Evolutionary conservation across 257 asterid species (phyloP), one percentile per base, ranked within the genome.

Genomic region (Penstemon davidsonii): DNA sequence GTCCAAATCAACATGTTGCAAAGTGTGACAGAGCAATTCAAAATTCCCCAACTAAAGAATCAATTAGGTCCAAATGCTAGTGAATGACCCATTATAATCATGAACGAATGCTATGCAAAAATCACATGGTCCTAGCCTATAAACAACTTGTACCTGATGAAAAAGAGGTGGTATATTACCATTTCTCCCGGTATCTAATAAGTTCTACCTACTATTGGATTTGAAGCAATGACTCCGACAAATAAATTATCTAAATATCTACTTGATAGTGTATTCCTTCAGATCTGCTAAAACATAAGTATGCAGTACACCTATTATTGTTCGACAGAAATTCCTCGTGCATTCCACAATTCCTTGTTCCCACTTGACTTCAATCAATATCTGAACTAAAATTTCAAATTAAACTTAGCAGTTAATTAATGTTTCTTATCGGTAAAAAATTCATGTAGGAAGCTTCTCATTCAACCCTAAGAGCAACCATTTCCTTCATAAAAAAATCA

Each of bases 381-480:
- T 18, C 5, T 19, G 43, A 37, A 18, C 68, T 46, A 13, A 13
- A 6, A 58, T 42, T 45, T 60, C 1, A 25, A 25, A 53, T 51
- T 42, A 50, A 49, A 54, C 33, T n/a, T 6, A 55, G 59, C 71
- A 66, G 60, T 45, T 5, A n/a, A 51, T 36, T 1, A 51, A 58
- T 15, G 18, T 15, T 15, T 51, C n/a, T n/a, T 59, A 6, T 11
- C 19, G 8, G 42, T 45, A 59, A 2, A 46, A 74, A 56, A 42
- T 61, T 37, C 45, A 25, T 63, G 52, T 41, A 8, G 51, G 68
- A 58, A 44, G 45, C 60, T 36, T 39, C 33, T 40, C 53, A 15
- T 25, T 71, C 40, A 80, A 72, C 80, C 82, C 82, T 70, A 77
- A 67, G 42, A 18, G 38, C 50, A 72, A 46, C 59, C 49, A 13